Evolutionary conservation across 1,284 basidiomycete genomes (phyloP).

Genomic region (Cutaneotrichosporon sp.): DNA sequence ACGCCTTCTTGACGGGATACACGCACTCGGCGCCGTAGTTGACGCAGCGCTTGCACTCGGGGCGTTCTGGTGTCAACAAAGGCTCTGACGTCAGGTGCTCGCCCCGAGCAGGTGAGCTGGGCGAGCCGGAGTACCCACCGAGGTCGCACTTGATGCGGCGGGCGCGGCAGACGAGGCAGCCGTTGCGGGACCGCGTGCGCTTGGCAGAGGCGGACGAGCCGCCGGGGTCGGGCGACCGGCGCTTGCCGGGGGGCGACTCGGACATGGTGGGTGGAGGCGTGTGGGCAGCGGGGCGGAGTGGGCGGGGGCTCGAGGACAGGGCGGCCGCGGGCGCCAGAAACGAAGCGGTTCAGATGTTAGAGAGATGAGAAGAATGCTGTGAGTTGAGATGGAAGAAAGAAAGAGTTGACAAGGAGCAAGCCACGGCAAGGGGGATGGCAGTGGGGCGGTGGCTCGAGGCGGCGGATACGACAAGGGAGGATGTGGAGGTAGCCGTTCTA

Average conservation of each 20-base stretch:
- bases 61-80: conserved; percentile 11
- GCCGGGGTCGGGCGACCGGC: neutral
- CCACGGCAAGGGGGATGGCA: too few relatives aligned
- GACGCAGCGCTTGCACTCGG: conserved; percentile 22
- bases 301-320: too few relatives aligned
- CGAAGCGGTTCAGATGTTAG: too few relatives aligned
- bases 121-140: conserved; percentile 27
- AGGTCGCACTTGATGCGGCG: conserved; percentile 43
- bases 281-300: neutral
- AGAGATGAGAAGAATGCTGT: neutral
- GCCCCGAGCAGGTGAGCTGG: too few relatives aligned
- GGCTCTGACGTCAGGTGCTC: neutral
- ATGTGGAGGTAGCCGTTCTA: too few relatives aligned
- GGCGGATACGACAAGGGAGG: too few relatives aligned
- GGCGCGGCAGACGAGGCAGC: conserved; percentile 44
- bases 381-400: too few relatives aligned
- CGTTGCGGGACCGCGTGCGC: conserved; percentile 32
- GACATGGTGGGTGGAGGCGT: neutral
- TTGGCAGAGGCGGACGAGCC: neutral
- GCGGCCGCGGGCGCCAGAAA: neutral
- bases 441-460: too few relatives aligned
- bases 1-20: conserved; percentile 42
- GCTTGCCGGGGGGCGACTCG: conserved; percentile 3
- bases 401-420: too few relatives aligned
- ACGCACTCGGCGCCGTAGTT: conserved; percentile 37